Evolutionary conservation across 257 asterid species (phyloP), one percentile per base, ranked within the genome.

Genomic region (Lithospermum erythrorhizon): DNA sequence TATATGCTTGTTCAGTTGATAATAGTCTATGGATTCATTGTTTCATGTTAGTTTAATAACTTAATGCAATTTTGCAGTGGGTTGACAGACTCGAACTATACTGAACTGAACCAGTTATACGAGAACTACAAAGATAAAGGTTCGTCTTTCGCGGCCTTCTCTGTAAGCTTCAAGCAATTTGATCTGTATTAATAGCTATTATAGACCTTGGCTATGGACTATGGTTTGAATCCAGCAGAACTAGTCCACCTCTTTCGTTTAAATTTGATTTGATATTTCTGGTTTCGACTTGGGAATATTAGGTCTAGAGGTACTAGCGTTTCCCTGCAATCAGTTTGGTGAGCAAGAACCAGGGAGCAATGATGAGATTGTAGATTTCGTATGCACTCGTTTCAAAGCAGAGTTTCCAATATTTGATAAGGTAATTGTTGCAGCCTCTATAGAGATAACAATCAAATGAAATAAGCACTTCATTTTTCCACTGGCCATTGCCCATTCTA

Each of bases 311-410:
- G 76, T 90, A 62, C 76, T 87, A 20, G 97, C 96, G 32, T 90
- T 90, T 65, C 95, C 96, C 1, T 84, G 97, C 83, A 90, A 90
- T 77, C 96, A 90, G 74, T 90, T 90, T 70, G 96, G 95, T 0
- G 84, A 81, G 59, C 89, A 90, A 75, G 97, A 87, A 65, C 96
- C 96, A 2, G 95, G 90, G 71, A 83, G 71, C 73, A 83, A 71
- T 59, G 82, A 76, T 51, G 79, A 87, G 61, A 87, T 90, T 55
- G 62, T 78, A 25, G 85, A 87, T 59, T 90, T 87, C 21, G 94
- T 85, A 23, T 90, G 96, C 77, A 78, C 84, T 29, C 79, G 82
- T 55, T 87, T 87, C 75, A 79, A 83, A 76, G 78, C 96, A 1
- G 81, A 83, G 11, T 90, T 84, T 64, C 90, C 94, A 55, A 67